These are phyloP conservation scores for Ramularia endophylla DNA, from an alignment of 2,329 filamentous ascomycete genomes.

Conservation along the genomic window DNA sequence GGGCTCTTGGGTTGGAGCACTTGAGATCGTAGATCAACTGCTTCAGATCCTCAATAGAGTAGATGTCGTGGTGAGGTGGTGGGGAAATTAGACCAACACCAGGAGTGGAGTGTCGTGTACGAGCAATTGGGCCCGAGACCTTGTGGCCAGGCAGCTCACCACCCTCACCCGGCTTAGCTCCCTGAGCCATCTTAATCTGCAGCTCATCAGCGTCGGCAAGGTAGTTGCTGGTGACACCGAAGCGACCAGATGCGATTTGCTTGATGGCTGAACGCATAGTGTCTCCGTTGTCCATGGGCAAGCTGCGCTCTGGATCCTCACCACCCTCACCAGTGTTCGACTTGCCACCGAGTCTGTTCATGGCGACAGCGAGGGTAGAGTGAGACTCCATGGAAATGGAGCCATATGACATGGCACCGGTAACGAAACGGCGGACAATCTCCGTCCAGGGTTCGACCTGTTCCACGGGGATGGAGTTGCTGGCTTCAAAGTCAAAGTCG, in stretches of 20 bases:
- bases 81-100: slow-evolving; percentile 95
- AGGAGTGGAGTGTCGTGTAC: slow-evolving; percentile 91
- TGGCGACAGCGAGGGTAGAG: slow-evolving; percentile 88
- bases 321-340: slow-evolving; percentile 98
- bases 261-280: slow-evolving; percentile 98
- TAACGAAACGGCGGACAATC: slow-evolving; percentile 93
- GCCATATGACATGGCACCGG: slow-evolving; percentile 96
- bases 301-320: slow-evolving; percentile 86
- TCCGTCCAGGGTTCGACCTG: slow-evolving; percentile 98
- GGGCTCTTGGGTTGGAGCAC: slow-evolving; percentile 85
- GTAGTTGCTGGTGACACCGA: slow-evolving; percentile 93
- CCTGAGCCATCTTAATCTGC: slow-evolving; percentile 99
- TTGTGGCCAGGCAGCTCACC: slow-evolving; percentile 97
- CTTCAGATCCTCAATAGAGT: slow-evolving; percentile 97
- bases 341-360: slow-evolving; percentile 95
- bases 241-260: slow-evolving; percentile 92
- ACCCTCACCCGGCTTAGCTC: slow-evolving; percentile 95
- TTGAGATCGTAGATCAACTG: slow-evolving; percentile 97
- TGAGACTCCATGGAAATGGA: slow-evolving; percentile 99
- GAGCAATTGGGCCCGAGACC: slow-evolving; percentile 87
- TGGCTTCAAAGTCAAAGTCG: slow-evolving; percentile 92
- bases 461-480: slow-evolving; percentile 80
- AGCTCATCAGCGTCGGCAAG: slow-evolving; percentile 92
- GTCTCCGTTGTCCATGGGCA: slow-evolving; percentile 82
- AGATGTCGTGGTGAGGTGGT: slow-evolving; percentile 95